These are phyloP conservation scores for Trypanosoma cruzi DNA, from an alignment of 208 protist species.

Conservation along the genomic window DNA sequence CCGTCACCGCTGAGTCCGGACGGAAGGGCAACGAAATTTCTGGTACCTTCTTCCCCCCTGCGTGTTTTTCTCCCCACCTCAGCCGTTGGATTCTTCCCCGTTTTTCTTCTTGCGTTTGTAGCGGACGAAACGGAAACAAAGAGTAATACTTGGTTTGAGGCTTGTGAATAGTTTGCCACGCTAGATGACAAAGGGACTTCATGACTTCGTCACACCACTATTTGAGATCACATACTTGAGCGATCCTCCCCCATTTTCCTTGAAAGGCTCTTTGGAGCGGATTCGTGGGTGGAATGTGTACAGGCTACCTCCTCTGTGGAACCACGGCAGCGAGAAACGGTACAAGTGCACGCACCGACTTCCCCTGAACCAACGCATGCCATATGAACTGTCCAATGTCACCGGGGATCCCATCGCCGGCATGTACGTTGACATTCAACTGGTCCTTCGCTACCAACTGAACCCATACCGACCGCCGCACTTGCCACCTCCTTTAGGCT, in stretches of 20 bases:
- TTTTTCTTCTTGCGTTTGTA: conserved; percentile 20
- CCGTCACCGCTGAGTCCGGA: too few species aligned
- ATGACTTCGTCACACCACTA: conserved; percentile 9
- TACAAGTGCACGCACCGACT: conserved; percentile 3
- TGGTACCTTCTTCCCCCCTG: neutral
- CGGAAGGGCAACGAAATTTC: neutral
- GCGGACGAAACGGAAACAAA: neutral
- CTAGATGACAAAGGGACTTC: neutral
- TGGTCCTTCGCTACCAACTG: conserved; percentile 29
- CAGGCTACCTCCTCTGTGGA: conserved; percentile 9
- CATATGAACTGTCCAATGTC: neutral
- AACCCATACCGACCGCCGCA: conserved; percentile 14
- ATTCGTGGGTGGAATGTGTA: conserved; percentile 2
- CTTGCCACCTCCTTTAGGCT: neutral
- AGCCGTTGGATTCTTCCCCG: conserved; percentile 8
- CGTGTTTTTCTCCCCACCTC: conserved; percentile 6
- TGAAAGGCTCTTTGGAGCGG: conserved; percentile 1
- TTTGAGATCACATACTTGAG: conserved; percentile 16
- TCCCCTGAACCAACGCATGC: neutral
- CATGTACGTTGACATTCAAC: neutral
- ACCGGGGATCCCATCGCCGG: conserved; percentile 9
- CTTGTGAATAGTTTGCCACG: neutral
- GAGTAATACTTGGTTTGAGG: neutral
- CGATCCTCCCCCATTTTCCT: conserved; percentile 7
- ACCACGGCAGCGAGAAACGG: conserved; percentile 4